Evolutionary conservation across 2,329 filamentous ascomycete genomes (phyloP), one percentile per base, ranked within the genome.

Genomic region (Gaeumannomyces sp.): DNA sequence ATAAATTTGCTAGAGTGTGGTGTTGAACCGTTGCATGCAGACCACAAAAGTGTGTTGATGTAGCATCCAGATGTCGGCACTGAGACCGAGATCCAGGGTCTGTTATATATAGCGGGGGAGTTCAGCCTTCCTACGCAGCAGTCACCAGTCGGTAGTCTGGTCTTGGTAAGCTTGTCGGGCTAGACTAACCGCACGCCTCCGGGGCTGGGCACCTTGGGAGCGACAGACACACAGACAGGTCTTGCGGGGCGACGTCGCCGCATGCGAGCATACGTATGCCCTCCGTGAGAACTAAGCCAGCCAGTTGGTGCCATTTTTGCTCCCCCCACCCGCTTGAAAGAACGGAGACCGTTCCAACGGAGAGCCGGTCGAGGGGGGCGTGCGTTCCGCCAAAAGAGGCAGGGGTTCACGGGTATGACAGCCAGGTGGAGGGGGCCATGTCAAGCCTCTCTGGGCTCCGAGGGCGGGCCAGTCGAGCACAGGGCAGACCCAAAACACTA

Each of bases 71-170:
- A 58, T 14, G 28, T 56, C 61, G 61, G 61, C 4, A 56, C 8
- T 31, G 14, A 6, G 19, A 31, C n/a, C 25, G 25, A 59, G 57
- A 59, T 59, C 28, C 45, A 53, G 57, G 57, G 57, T 27, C 25
- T 59, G 27, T 66, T 63, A 65, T 64, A 66, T 64, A 50, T n/a
- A 67, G 64, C 67, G 19, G 38, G 53, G 22, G 16, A 60, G 22
- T 22, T 22, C 6, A 45, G 22, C 45, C 45, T 53, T 53, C 45
- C 45, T 22, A 10, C 22, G 45, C 22, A 11, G 45, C 45, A 53
- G 45, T 14, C 45, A 53, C 45, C 45, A 22, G 8, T 53, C 6
- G 22, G 45, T 10, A 53, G 45, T 3, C 45, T 53, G 22, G 22
- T 38, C 45, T 53, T 53, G 45, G 19, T 53, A n/a, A 53, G 45